Evolutionary conservation across 2,329 filamentous ascomycete genomes (phyloP).

Genomic region (Lecanicillium sp.): DNA sequence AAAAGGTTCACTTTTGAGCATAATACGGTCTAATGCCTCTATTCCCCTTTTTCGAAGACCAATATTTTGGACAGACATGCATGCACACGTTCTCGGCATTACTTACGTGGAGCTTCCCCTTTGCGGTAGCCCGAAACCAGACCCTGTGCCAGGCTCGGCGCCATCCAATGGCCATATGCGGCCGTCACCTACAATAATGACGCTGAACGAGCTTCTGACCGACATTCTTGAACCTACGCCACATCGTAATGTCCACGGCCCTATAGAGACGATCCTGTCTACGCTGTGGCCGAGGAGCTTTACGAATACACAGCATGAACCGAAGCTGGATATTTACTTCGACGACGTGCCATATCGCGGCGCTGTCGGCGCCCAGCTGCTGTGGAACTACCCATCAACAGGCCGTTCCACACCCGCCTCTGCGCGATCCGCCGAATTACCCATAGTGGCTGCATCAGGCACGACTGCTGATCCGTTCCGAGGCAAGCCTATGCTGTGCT

Average conservation of each 20-base stretch:
- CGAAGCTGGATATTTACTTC: conserved; percentile 42
- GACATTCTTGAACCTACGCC: conserved; percentile 28
- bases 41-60: conserved; percentile 41
- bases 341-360: conserved; percentile 35
- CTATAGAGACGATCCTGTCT: conserved; percentile 35
- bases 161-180: conserved; percentile 26
- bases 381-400: conserved; percentile 35
- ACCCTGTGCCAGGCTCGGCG: conserved; percentile 20
- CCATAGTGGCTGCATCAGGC: conserved; percentile 13
- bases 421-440: conserved; percentile 20
- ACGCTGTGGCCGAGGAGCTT: conserved; percentile 34
- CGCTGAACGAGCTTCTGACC: conserved; percentile 34
- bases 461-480: conserved; percentile 15
- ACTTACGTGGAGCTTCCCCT: conserved; percentile 34
- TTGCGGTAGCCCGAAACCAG: conserved; percentile 32
- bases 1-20: conserved; percentile 41
- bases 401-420: conserved; percentile 19
- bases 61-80: conserved; percentile 47
- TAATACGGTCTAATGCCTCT: conserved; percentile 40
- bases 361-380: conserved; percentile 36
- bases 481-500: conserved; percentile 31
- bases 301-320: conserved; percentile 17
- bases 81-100: conserved; percentile 37
- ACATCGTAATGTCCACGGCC: conserved; percentile 28
- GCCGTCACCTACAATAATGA: conserved; percentile 33